These are phyloP conservation scores for Zea luxurians DNA, from an alignment of 176 grass and related monocot genomes.

Conservation along the genomic window DNA sequence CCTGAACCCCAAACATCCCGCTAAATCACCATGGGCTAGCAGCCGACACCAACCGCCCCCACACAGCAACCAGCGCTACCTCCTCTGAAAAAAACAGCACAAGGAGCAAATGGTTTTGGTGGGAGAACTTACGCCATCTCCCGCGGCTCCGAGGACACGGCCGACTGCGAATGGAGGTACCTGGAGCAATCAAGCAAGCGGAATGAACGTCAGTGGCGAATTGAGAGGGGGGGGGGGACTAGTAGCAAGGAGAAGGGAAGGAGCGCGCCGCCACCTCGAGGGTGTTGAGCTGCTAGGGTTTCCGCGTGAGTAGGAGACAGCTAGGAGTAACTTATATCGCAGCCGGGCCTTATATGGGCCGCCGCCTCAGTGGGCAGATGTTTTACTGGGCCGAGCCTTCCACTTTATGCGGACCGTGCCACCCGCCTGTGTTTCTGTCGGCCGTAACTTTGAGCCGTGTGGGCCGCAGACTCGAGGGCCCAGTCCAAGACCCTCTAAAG, in stretches of 20 bases:
- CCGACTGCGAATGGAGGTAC: background rate
- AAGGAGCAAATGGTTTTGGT: background rate
- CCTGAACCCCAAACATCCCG: background rate
- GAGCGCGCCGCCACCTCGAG: constrained; percentile 35
- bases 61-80: background rate
- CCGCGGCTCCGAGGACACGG: background rate
- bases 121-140: constrained; percentile 35
- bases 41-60: background rate
- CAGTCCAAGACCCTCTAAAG: no score
- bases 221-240: background rate
- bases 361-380: background rate
- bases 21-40: background rate
- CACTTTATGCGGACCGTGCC: no score
- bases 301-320: background rate
- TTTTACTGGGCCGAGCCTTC: background rate
- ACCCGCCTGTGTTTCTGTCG: no score
- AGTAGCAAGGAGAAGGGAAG: background rate
- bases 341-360: constrained; percentile 1
- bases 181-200: background rate
- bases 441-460: no score
- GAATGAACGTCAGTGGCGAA: constrained; percentile 1
- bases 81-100: background rate
- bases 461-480: no score
- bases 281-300: constrained; percentile 31
- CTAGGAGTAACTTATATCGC: constrained; percentile 9